Evolutionary conservation across 2,329 filamentous ascomycete species (phyloP).

Genomic region (Alternaria conjuncta): DNA sequence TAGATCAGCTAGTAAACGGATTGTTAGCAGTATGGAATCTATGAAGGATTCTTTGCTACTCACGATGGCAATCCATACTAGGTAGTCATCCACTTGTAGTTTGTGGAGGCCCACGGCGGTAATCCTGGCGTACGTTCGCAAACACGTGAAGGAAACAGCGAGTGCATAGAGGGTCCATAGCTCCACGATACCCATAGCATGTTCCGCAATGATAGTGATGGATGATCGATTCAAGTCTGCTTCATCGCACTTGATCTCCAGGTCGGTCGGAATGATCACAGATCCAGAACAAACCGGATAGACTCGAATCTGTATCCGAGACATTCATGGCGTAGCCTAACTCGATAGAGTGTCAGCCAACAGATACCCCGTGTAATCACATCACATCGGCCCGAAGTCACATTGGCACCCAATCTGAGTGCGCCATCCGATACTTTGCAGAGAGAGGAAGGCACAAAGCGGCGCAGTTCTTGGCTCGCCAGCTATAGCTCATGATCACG

Average conservation of each 20-base stretch:
- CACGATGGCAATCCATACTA: neutral
- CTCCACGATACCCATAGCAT: neutral
- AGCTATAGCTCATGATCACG: neutral
- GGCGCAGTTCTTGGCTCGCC: neutral
- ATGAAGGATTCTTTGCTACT: neutral
- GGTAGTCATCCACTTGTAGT: neutral
- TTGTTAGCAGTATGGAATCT: neutral
- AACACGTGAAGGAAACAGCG: neutral
- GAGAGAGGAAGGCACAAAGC: neutral
- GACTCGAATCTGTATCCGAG: neutral
- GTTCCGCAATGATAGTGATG: neutral
- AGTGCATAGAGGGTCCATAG: neutral
- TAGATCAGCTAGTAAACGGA: neutral
- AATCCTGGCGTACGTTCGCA: neutral
- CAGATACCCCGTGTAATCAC: neutral
- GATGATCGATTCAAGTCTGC: neutral
- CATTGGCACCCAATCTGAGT: neutral
- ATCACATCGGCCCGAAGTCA: neutral
- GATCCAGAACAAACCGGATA: neutral
- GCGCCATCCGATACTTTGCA: neutral
- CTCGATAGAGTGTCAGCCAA: neutral
- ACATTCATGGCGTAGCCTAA: neutral
- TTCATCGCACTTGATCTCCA: neutral
- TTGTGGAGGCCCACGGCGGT: neutral
- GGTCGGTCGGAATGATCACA: neutral